Evolutionary conservation across 106 monocot species (phyloP), one percentile per base, ranked within the genome.

Genomic region (Amphibolis antarctica): DNA sequence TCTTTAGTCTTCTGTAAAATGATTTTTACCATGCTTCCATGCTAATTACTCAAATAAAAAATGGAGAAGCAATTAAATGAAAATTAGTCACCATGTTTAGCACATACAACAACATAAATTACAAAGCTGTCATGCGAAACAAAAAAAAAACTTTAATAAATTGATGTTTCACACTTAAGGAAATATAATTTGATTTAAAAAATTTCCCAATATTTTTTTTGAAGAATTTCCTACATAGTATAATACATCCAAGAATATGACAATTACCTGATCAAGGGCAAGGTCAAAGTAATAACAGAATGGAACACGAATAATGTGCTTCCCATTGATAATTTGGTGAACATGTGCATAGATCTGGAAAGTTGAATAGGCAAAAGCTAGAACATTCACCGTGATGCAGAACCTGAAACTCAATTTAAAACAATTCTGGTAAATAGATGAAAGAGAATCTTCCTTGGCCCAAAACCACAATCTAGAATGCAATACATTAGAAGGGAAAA

Each of bases 231-330:
- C 24, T 9, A 9, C 12, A 11, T 18, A 23, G 21, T 25, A 55
- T 0, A 43, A 63, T 28, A 52, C 1, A 62, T 2, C 5, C 6
- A 20, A 36, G 23, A 17, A 44, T 46, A 14, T 45, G 3, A 12
- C 17, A 17, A 60, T 80, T 59, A 62, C 93, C 93, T 94, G 93
- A 75, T 94, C 93, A 76, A 83, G 75, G 46, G 50, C 19, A 68
- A 93, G 75, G 55, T 88, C 76, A 29, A 88, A 76, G 52, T 66
- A 82, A 71, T 71, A 79, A 25, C 74, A 51, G 19, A 65, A 19
- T 11, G 66, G 80, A 66, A 44, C 62, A 57, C 58, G 68, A 45
- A 93, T 74, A 19, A 85, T 65, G 45, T 69, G 64, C 43, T 68
- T 78, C 66, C 62, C 68, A 22, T 55, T 66, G 56, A 82, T 66